phyloP scores from a whole-genome alignment of 208 protist species.

The Crithidia bombi region DNA sequence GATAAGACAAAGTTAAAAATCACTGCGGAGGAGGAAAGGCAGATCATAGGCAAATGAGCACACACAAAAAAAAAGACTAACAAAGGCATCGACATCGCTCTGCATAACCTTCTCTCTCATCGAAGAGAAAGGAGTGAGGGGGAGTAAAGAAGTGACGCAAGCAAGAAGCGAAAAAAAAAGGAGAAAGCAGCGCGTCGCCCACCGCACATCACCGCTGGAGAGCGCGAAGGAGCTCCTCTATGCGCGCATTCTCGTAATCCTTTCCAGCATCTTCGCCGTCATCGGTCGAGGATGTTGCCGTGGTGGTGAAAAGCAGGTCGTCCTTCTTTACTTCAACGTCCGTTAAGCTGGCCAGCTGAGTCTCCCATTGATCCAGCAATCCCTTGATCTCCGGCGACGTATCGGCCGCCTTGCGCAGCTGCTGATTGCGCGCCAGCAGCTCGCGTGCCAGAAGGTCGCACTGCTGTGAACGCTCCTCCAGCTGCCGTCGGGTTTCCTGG shows the following conservation, averaged over 20 bases:
- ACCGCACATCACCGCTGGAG: constrained; percentile 15
- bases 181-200: background rate
- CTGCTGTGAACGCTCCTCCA: constrained; percentile 46
- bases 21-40: too few relatives aligned
- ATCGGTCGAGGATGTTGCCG: constrained; percentile 19
- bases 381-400: constrained; percentile 23
- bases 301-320: constrained; percentile 16
- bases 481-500: constrained; percentile 42
- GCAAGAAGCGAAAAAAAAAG: too few relatives aligned
- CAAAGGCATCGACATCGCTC: too few relatives aligned
- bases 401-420: constrained; percentile 33
- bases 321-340: constrained; percentile 28
- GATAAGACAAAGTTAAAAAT: too few relatives aligned
- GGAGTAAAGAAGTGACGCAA: too few relatives aligned
- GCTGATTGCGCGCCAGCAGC: constrained; percentile 35
- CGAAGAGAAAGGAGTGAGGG: background rate
- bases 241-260: constrained; percentile 36
- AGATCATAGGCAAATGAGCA: too few relatives aligned
- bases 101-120: too few relatives aligned
- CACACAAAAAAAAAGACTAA: too few relatives aligned
- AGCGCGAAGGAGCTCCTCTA: constrained; percentile 34
- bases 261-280: constrained; percentile 26
- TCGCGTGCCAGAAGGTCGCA: constrained; percentile 32
- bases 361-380: constrained; percentile 36
- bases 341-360: constrained; percentile 32